Base-by-base conservation (phyloP, 2,329 filamentous ascomycete species). In the Cyphellophora attinorum region DNA sequence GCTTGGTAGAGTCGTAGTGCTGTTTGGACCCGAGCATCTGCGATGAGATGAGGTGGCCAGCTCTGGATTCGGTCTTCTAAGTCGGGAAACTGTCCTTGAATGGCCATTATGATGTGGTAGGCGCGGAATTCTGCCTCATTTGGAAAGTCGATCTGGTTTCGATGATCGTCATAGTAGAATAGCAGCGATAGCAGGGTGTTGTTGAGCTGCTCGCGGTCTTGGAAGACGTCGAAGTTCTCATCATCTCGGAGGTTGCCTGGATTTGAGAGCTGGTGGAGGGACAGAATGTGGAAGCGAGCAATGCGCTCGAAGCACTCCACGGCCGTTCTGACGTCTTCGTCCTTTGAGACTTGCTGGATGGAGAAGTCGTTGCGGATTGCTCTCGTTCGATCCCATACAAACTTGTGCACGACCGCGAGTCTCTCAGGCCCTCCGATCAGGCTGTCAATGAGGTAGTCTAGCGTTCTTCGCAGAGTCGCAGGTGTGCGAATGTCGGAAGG, bases 301-400 rank as follows among this genome's bases (percentile, higher is more conserved):
- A 78, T 79, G 27, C 71, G 63, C 51, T 80, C 76, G 31, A 73
- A 67, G 46, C 74, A 78, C 14, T 70, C 68, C 5, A 79, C 69
- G 4, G 73, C 70, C 13, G 70, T 64, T 30, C 59, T 55, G 21
- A 79, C 63, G 48, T 78, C 69, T n/a, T 63, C 58, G n/a, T 59
- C 53, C 41, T 68, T 70, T 5, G 67, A 69, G 38, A 77, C 57
- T 47, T 74, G 69, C 51, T 78, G 74, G 13, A 78, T 76, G 2
- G 72, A 73, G 33, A 79, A 73, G 50, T 80, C 76, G 48, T 79
- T 79, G 27, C 76, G 68, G 38, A 80, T 70, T 4, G 72, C 74
- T 30, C 76, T 65, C 19, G 74, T 78, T 12, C 76, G 66, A 50
- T 79, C 75, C 76, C 76, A 80, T 16, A 79, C 65, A 51, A 78